Base-by-base conservation (phyloP, 1,284 basidiomycete species). In the Gastroboletus turbinatus region DNA sequence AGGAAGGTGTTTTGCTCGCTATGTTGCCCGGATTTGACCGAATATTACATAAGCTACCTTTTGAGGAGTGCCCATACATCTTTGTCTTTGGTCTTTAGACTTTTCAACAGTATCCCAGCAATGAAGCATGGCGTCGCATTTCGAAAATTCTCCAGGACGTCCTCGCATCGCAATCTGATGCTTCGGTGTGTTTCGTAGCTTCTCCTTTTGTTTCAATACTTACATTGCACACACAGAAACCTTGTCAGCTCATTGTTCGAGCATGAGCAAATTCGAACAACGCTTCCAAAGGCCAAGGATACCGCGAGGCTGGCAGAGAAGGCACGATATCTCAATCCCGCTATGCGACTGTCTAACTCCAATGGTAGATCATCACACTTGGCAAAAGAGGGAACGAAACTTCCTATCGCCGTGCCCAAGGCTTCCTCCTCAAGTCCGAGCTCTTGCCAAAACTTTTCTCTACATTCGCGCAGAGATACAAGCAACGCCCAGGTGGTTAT, bases 231-330 rank as follows among this genome's bases (percentile, higher is more conserved):
- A 29, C 33, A 8, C 67, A 95, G 96, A 63, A 98, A 98, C 74
- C 77, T 99, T 53, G 96, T 99, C 64, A 92, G 94, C 19, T 96
- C 95, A 16, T 82, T 99, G 46, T 83, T 99, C 58, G 86, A 98
- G 70, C 95, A 99, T 76, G 94, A 98, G 71, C 90, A 94, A 68
- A 96, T 99, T 72, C 90, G 91, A 71, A 99, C 97, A 6, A 99
- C 97, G 0, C 78, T 98, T 29, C 91, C 97, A 23, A 99, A 99
- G 74, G 97, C 97, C 2, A 90, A 92, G 71, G 95, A 98, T 69
- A 80, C 95, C 5, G 92, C 93, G 11, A 83, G 93, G 61, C 76
- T 97, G 53, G 95, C 95, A 40, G 97, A 99, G 72, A 97, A 97
- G 85, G 93, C 93, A 60, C 55, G 69, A 3, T 21, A 27, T 39